A percentile compares a stretch with the other conserved stretches of the same genome.
These are phyloP conservation scores for Echeveria elegans DNA, from an alignment of 164 flowering plant genomes.

Conservation along the genomic window DNA sequence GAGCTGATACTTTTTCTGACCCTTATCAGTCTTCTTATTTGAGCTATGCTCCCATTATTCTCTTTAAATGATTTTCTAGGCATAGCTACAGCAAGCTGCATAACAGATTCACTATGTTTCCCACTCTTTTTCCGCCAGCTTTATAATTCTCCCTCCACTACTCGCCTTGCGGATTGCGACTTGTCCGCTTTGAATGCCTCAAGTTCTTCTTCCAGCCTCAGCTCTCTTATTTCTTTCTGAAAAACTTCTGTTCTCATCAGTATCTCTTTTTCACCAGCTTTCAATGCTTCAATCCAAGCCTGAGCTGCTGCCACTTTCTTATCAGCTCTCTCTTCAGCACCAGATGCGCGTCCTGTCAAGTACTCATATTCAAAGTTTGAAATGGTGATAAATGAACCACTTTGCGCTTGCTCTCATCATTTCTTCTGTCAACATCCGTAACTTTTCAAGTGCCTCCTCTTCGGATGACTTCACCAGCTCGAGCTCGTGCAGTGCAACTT, in stretches of 20 bases:
- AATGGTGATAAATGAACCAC: slow-evolving; percentile 48
- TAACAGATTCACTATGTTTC: slow-evolving; percentile 12
- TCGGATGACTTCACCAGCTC: slow-evolving; percentile 53
- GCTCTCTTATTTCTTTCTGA: slow-evolving; percentile 33
- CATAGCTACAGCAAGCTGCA: slow-evolving; percentile 14
- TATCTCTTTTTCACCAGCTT: slow-evolving; percentile 63
- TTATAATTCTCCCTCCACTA: slow-evolving; percentile 27
- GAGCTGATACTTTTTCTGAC: slow-evolving; percentile 31
- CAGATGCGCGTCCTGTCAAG: slow-evolving; percentile 48
- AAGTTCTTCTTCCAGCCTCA: slow-evolving; percentile 36
- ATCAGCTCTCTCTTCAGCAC: slow-evolving; percentile 65
- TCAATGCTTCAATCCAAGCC: slow-evolving; percentile 79
- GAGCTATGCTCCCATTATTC: slow-evolving; percentile 21
- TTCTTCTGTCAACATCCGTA: slow-evolving; percentile 36
- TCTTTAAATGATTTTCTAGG: slow-evolving; percentile 28
- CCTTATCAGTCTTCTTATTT: slow-evolving; percentile 34
- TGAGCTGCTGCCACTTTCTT: slow-evolving; percentile 80
- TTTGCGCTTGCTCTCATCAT: slow-evolving; percentile 32
- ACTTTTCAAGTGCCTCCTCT: slow-evolving; percentile 45
- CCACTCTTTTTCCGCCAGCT: slow-evolving; percentile 19
- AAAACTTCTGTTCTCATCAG: slow-evolving; percentile 39
- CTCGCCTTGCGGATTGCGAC: slow-evolving; percentile 22
- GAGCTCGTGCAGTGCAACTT: slow-evolving; percentile 53
- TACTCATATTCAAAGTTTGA: slow-evolving; percentile 80
- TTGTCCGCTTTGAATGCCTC: slow-evolving; percentile 23